Conservation (phyloP, 2,329 filamentous ascomycete genomes). For the Calonectria henricotiae region DNA sequence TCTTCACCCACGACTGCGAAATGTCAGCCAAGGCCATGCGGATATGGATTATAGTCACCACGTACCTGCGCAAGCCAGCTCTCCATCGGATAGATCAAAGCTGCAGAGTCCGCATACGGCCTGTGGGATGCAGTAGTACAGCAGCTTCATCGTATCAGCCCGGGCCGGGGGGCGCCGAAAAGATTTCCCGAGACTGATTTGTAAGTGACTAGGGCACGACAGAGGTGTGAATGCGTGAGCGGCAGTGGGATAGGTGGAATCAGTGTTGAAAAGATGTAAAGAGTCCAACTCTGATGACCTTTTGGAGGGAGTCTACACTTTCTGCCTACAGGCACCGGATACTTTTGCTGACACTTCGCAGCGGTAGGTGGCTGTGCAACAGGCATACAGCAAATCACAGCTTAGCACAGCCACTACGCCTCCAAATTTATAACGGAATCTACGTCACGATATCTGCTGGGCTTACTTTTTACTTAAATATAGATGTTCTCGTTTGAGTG, state of each 20-base stretch:
- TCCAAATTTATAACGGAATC: neutral
- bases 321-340: neutral
- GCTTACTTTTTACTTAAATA: neutral
- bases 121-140: neutral
- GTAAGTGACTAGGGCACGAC: neutral
- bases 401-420: neutral
- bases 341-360: neutral
- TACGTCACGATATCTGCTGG: neutral
- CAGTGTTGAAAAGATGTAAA: neutral
- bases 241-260: neutral
- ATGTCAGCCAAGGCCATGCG: neutral
- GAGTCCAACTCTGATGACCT: neutral
- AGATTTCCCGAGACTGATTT: neutral
- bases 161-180: neutral
- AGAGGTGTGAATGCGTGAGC: neutral
- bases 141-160: neutral
- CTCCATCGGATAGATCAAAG: neutral
- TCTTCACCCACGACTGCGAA: neutral
- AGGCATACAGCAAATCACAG: neutral
- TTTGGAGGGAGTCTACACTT: neutral
- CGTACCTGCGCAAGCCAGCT: neutral
- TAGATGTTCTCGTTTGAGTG: neutral
- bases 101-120: slow-evolving; percentile 1
- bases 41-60: neutral
- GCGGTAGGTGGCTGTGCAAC: neutral